Evolutionary conservation across 169 alveolate species (phyloP).

Genomic region (Plasmodium adleri): DNA sequence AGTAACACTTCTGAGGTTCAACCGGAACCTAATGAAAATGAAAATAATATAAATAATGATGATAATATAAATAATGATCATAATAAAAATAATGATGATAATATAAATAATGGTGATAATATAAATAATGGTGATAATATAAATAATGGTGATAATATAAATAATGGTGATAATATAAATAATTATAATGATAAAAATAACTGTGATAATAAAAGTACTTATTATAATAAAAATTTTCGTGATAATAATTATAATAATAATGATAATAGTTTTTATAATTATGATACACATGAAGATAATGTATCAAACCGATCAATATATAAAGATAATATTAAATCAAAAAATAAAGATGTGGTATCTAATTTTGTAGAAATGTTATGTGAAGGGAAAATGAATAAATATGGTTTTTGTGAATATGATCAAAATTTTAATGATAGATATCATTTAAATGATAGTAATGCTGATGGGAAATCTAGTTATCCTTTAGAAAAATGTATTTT

Average conservation of each 20-base stretch:
- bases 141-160: neutral
- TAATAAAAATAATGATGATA: slow-evolving; percentile 2
- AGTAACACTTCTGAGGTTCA: slow-evolving; percentile 10
- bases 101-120: neutral
- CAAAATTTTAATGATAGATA: slow-evolving; percentile 68
- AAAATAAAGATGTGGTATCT: slow-evolving; percentile 48
- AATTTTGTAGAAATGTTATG: slow-evolving; percentile 75
- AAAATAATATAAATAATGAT: neutral
- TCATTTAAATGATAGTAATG: slow-evolving; percentile 40
- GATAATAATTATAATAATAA: slow-evolving; percentile 9
- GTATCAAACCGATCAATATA: no score
- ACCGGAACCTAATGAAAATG: slow-evolving; percentile 7
- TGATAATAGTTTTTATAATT: neutral
- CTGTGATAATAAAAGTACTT: slow-evolving; percentile 4
- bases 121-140: neutral
- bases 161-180: slow-evolving; percentile 1
- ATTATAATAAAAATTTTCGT: slow-evolving; percentile 2
- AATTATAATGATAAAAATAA: slow-evolving; percentile 6
- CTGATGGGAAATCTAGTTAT: slow-evolving; percentile 35
- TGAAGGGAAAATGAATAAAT: slow-evolving; percentile 70
- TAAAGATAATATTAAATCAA: slow-evolving; percentile 11
- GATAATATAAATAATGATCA: slow-evolving; percentile 15
- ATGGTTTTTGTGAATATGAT: slow-evolving; percentile 71
- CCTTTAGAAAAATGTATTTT: slow-evolving; percentile 47
- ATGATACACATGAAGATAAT: neutral